These are phyloP conservation scores for Starmerella scarabaei DNA, from an alignment of 805 yeast genomes.

Conservation along the genomic window DNA sequence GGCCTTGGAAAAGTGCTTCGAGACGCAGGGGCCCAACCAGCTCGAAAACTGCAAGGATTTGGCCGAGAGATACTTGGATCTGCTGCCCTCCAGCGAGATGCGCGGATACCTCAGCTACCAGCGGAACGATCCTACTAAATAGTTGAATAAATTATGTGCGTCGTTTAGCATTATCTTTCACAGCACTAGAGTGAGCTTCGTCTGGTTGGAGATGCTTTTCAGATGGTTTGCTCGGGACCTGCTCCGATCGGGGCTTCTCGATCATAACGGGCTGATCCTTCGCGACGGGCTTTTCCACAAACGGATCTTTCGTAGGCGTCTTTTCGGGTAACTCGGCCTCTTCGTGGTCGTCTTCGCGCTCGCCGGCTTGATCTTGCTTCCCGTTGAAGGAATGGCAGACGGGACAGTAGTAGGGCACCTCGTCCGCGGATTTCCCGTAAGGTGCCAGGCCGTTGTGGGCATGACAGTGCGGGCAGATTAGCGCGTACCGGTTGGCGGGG, in stretches of 20 bases:
- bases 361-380: not conserved
- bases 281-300: no score
- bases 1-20: slow-evolving; percentile 62
- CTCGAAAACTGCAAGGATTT: slow-evolving; percentile 69
- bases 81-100: slow-evolving; percentile 56
- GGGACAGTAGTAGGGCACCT: slow-evolving; percentile 51
- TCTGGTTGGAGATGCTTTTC: no score
- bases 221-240: no score
- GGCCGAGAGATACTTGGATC: slow-evolving; percentile 53
- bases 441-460: slow-evolving; percentile 75
- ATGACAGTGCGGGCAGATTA: slow-evolving; percentile 54
- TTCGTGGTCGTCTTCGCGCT: not conserved
- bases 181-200: no score
- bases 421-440: slow-evolving; percentile 42
- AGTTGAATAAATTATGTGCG: not conserved
- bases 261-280: no score
- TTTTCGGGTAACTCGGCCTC: not conserved
- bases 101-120: slow-evolving; percentile 75
- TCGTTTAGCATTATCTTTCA: not conserved
- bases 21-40: slow-evolving; percentile 49
- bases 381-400: slow-evolving; percentile 37
- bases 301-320: no score
- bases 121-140: slow-evolving; percentile 61
- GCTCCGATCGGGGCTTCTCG: no score
- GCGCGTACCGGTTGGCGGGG: slow-evolving; percentile 50